phyloP scores from a whole-genome alignment of 1,139 yeast genomes.

The Suhomyces bolitotheri region DNA sequence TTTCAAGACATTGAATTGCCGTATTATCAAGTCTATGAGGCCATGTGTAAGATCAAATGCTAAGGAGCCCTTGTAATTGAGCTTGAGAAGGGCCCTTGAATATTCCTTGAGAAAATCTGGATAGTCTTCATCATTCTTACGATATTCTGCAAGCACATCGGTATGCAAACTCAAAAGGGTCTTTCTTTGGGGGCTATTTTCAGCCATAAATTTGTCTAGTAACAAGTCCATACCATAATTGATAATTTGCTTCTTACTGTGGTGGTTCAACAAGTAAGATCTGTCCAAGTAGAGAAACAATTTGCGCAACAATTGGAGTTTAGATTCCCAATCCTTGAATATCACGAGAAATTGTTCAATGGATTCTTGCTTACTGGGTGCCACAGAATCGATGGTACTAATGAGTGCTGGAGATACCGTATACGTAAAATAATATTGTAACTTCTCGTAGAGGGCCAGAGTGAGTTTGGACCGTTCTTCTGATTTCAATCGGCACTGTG shows the following conservation, averaged over 20 bases:
- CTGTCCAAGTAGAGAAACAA: constrained; percentile 40
- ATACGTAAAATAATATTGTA: constrained; percentile 20
- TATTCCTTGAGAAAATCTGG: constrained; percentile 15
- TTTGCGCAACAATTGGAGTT: constrained; percentile 27
- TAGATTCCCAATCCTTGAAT: constrained; percentile 29
- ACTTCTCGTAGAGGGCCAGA: constrained; percentile 20
- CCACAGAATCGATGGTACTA: not conserved
- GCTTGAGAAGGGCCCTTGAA: constrained; percentile 23
- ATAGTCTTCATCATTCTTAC: constrained; percentile 3
- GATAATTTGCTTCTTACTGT: constrained; percentile 27
- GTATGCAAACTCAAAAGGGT: not conserved
- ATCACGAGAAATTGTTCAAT: constrained; percentile 13
- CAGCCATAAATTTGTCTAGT: constrained; percentile 20
- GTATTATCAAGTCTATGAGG: constrained; percentile 20
- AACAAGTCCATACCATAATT: constrained; percentile 27
- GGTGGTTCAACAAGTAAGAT: constrained; percentile 35
- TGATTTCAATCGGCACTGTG: constrained; percentile 35
- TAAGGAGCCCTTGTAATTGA: constrained; percentile 20
- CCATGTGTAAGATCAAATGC: constrained; percentile 18
- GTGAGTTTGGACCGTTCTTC: constrained; percentile 34
- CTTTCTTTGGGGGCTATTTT: constrained; percentile 1
- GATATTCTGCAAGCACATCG: constrained; percentile 1
- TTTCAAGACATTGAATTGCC: constrained; percentile 21
- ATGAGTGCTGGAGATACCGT: not conserved
- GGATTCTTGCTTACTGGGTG: not conserved